Conservation (phyloP, 306 rosid genomes). For the Potentilla sterilis region DNA sequence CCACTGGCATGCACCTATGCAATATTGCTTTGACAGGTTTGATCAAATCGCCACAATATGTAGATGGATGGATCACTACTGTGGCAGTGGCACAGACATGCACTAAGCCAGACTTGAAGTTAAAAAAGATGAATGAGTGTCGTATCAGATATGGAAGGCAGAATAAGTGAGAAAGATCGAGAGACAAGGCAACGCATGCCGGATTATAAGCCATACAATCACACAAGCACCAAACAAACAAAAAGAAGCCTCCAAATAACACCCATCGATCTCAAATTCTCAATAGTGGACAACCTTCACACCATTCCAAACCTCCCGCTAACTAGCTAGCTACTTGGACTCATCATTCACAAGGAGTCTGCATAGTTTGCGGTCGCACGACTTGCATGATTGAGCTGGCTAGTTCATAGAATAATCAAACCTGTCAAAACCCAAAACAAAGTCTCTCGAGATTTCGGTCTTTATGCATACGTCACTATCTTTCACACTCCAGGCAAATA, state of each 20-base stretch:
- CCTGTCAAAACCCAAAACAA: neutral
- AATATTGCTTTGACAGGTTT: neutral
- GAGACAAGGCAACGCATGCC: neutral
- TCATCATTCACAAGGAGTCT: neutral
- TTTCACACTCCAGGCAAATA: neutral
- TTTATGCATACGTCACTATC: neutral
- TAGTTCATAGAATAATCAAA: neutral
- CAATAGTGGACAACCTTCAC: neutral
- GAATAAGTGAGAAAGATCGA: neutral
- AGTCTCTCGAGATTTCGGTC: neutral
- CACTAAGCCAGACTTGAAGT: neutral
- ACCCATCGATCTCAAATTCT: neutral
- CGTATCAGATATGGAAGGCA: neutral
- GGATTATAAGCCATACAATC: neutral
- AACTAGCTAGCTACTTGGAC: neutral
- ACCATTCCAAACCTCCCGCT: neutral
- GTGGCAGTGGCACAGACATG: neutral
- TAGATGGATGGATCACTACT: neutral
- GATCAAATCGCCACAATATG: neutral
- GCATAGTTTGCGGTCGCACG: too few species aligned
- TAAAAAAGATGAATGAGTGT: neutral
- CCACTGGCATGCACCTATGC: neutral
- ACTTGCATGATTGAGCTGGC: neutral
- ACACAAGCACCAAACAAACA: neutral
- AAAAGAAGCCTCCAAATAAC: constrained; percentile 3